Percentiles rank a stretch among this genome's conserved stretches.
Conservation (phyloP, 2,329 filamentous ascomycete genomes). For the Tolypocladium ophioglossoides region DNA sequence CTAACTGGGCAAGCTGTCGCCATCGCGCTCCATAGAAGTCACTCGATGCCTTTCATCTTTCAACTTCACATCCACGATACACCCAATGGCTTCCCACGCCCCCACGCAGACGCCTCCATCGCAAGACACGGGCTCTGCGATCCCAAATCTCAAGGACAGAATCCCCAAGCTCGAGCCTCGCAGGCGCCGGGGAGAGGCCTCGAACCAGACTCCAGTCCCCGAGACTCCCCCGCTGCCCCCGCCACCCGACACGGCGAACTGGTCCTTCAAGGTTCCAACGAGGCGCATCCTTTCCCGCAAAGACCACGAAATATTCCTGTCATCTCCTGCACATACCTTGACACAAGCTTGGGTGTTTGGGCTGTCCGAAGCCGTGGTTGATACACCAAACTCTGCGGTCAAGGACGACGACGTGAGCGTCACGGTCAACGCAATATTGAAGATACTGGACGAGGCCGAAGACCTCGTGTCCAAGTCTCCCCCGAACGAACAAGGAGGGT, state of each 20-base stretch:
- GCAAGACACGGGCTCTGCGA: conserved; percentile 8
- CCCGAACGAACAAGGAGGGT: conserved; percentile 76
- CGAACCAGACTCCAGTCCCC: conserved; percentile 55
- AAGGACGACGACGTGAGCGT: conserved; percentile 46
- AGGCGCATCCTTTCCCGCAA: conserved; percentile 70
- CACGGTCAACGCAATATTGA: conserved; percentile 52
- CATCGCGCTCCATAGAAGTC: background rate
- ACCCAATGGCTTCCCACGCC: conserved; percentile 14
- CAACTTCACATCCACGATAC: background rate
- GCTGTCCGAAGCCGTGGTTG: conserved; percentile 70
- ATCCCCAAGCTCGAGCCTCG: conserved; percentile 61
- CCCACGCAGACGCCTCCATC: conserved; percentile 5
- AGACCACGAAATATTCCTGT: conserved; percentile 74
- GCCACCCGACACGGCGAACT: conserved; percentile 49
- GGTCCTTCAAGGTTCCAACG: conserved; percentile 55
- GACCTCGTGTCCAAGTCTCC: conserved; percentile 58
- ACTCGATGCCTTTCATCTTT: background rate
- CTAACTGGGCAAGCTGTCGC: background rate
- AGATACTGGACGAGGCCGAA: conserved; percentile 60
- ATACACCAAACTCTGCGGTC: conserved; percentile 55
- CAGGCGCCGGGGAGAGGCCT: conserved; percentile 37
- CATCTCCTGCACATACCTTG: conserved; percentile 64
- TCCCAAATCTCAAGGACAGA: conserved; percentile 33
- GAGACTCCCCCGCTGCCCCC: conserved; percentile 63
- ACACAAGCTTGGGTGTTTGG: conserved; percentile 78